phyloP scores from a whole-genome alignment of 164 flowering plant genomes.

The Tinospora cordifolia region DNA sequence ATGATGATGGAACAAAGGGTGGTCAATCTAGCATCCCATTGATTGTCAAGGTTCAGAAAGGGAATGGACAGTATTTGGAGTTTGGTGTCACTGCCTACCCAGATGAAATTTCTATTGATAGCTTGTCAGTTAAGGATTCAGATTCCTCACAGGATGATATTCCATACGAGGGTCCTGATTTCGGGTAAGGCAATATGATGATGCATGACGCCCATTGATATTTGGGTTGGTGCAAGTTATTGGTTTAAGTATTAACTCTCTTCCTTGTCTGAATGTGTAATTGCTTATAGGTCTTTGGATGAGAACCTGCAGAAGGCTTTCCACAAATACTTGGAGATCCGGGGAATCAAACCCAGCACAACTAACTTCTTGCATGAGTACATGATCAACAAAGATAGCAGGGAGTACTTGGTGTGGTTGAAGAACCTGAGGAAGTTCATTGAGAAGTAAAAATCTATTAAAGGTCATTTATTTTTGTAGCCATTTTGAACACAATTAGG shows the following conservation, averaged over 20 bases:
- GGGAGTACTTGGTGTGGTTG: constrained; percentile 69
- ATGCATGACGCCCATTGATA: not conserved
- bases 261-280: not conserved
- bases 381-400: constrained; percentile 84
- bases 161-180: constrained; percentile 82
- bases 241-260: not conserved
- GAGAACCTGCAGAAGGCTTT: constrained; percentile 88
- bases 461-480: too few species aligned
- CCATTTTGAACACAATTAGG: too few species aligned
- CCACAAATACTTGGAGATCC: constrained; percentile 78
- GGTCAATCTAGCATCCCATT: constrained; percentile 45
- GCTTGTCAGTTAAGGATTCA: constrained; percentile 49
- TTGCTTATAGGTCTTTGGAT: constrained; percentile 73
- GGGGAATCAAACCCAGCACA: constrained; percentile 77
- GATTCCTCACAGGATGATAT: constrained; percentile 53
- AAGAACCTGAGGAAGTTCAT: constrained; percentile 23
- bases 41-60: constrained; percentile 56
- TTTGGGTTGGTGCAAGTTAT: not conserved
- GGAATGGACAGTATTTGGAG: constrained; percentile 41
- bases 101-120: constrained; percentile 72
- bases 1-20: not conserved
- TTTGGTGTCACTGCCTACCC: constrained; percentile 56
- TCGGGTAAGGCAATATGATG: constrained; percentile 43
- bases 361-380: constrained; percentile 85
- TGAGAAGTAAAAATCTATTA: not conserved